Base-by-base conservation (phyloP, 495 filamentous ascomycete genomes). In the Penicillium riverlandense region DNA sequence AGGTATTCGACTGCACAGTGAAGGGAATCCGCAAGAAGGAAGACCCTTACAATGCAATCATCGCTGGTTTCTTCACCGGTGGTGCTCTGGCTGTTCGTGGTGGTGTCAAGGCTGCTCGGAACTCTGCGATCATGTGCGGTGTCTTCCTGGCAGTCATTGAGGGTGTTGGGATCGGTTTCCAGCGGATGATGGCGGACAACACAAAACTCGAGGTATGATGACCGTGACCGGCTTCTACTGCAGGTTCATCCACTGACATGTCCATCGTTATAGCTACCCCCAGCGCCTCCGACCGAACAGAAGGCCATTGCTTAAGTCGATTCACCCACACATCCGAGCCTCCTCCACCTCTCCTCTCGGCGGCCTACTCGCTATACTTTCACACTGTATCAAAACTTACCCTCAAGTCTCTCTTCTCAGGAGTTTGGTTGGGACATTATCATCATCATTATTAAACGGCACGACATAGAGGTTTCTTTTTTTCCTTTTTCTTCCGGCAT, bases 1-100 rank as follows among this genome's bases (percentile, higher is more conserved):
- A 22, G 22, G 22, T 12, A 33, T 96, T 86, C 61, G 92, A 98
- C 69, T 98, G 92, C 71, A 88, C 89, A n/a, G 85, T 98, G 16
- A 96, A 96, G 74, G 91, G 91, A 36, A 71, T 96, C 32, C 73
- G 92, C 49, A 86, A 92, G 71, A 97, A 96, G 82, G 91, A 98
- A 62, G 91, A 97, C 62, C 90, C 92, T 29, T 96, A 85, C 70
- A 96, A 96, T 72, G 88, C 88, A 48, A 95, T 90, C 49, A 86
- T 94, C 48, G 92, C 92, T 29, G 92, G 92, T 48, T 96, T 96
- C 77, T 90, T 96, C 64, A 98, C 92, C 13, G 92, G 92, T 57
- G 94, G 92, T 51, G 71, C 92, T 11, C 73, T 98, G 13, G 92
- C 92, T 15, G 74, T 96, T 37, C 79, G 92, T 68, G 94, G 92